A percentile compares a stretch with the other conserved stretches of the same genome.
Evolutionary conservation across 2,329 filamentous ascomycete species (phyloP).

Genomic region (Aspergillus ibericus): DNA sequence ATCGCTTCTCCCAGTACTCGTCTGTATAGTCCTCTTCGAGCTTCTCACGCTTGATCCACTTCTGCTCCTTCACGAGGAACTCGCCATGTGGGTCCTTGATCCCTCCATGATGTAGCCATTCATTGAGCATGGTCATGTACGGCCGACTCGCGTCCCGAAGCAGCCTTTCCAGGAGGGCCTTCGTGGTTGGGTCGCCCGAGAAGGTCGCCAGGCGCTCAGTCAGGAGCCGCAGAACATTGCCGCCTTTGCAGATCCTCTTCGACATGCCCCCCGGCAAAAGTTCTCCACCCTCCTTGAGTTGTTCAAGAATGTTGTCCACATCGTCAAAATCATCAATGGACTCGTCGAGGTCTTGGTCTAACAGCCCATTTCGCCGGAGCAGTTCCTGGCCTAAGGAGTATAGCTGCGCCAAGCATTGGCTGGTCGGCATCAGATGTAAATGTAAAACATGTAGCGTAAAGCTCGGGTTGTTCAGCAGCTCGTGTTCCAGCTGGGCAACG

Average conservation of each 20-base stretch:
- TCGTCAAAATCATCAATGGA: conserved; percentile 76
- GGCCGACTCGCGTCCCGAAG: conserved; percentile 85
- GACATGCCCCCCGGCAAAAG: conserved; percentile 75
- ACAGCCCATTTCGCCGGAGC: conserved; percentile 78
- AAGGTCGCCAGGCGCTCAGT: conserved; percentile 82
- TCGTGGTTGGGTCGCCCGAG: conserved; percentile 88
- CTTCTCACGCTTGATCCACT: conserved; percentile 86
- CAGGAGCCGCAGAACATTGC: conserved; percentile 84
- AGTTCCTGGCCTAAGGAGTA: conserved; percentile 87
- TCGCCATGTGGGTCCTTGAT: conserved; percentile 93
- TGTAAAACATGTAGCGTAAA: conserved; percentile 95
- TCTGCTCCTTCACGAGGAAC: conserved; percentile 93
- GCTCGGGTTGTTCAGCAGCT: conserved; percentile 80
- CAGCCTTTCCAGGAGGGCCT: conserved; percentile 75
- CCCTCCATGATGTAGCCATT: conserved; percentile 94
- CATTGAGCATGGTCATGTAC: conserved; percentile 98
- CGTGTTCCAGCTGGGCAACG: conserved; percentile 89
- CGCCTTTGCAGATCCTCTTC: conserved; percentile 96
- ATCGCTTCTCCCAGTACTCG: conserved; percentile 98
- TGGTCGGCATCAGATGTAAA: conserved; percentile 84
- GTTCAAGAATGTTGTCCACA: conserved; percentile 90
- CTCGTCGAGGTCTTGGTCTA: conserved; percentile 71
- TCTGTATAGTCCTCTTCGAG: conserved; percentile 97
- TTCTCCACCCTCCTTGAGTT: conserved; percentile 81
- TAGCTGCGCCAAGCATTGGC: conserved; percentile 86